A percentile compares a stretch with the other conserved stretches of the same genome.
phyloP scores from a whole-genome alignment of 78 protist species.

The Dictyostelium citrinum region DNA sequence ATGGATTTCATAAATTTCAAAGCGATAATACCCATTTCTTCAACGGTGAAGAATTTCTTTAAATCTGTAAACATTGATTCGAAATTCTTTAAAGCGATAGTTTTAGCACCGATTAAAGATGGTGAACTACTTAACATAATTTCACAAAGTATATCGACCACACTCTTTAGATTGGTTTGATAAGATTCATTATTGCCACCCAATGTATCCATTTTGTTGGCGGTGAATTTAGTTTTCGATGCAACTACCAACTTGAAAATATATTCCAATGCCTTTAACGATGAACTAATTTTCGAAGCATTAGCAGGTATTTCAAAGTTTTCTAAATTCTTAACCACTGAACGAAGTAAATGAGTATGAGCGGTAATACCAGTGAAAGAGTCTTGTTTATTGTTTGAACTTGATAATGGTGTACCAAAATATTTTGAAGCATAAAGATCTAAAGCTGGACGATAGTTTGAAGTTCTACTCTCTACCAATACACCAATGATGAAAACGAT shows the following conservation, averaged over 20 bases:
- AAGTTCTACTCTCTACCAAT: constrained; percentile 39
- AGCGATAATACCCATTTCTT: constrained; percentile 67
- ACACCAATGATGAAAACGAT: constrained; percentile 63
- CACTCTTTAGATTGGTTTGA: constrained; percentile 53
- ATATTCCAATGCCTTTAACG: constrained; percentile 61
- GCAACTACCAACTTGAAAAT: constrained; percentile 73
- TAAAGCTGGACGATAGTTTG: constrained; percentile 60
- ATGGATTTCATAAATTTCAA: constrained; percentile 61
- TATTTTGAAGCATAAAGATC: constrained; percentile 36
- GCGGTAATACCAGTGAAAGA: constrained; percentile 32
- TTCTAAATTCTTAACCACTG: constrained; percentile 61
- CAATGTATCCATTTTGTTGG: constrained; percentile 13
- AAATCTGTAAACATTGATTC: constrained; percentile 67
- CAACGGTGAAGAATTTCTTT: constrained; percentile 49
- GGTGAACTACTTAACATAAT: constrained; percentile 56
- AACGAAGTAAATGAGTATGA: constrained; percentile 59
- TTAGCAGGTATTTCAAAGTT: constrained; percentile 66
- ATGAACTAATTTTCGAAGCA: constrained; percentile 45
- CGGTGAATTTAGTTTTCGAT: constrained; percentile 10
- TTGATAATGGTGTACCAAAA: constrained; percentile 40
- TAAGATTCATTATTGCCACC: constrained; percentile 9
- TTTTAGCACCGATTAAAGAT: constrained; percentile 70
- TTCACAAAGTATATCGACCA: constrained; percentile 66
- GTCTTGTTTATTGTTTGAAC: neutral
- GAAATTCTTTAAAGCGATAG: constrained; percentile 63